Conservation (phyloP, 2,329 filamentous ascomycete genomes). For the Tolypocladium paradoxum region DNA sequence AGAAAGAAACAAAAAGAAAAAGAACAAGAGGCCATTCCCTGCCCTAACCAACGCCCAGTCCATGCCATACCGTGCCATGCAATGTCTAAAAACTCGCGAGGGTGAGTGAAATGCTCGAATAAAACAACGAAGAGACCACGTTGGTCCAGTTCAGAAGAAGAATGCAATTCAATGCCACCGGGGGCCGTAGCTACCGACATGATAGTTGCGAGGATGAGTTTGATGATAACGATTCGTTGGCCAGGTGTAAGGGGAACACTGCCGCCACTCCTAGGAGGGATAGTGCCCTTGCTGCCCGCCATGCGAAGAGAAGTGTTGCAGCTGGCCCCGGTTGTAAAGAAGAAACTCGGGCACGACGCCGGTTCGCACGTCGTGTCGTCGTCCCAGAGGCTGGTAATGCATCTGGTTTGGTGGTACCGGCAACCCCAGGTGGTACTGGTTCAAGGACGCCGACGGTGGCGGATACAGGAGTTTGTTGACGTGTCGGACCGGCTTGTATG, state of each 20-base stretch:
- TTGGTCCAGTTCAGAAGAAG: not conserved
- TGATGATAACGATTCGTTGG: not conserved
- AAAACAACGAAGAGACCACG: conserved; percentile 7
- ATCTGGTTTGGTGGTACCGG: conserved; percentile 58
- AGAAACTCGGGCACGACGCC: conserved; percentile 60
- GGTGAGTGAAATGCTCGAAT: conserved; percentile 5
- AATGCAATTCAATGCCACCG: not conserved
- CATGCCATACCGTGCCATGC: conserved; percentile 19
- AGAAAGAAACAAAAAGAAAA: not conserved
- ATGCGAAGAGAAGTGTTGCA: conserved; percentile 15
- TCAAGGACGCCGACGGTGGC: conserved; percentile 68
- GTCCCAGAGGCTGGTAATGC: conserved; percentile 71
- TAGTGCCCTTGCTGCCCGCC: conserved; percentile 20
- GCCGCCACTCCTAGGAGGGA: conserved; percentile 22
- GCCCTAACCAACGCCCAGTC: conserved; percentile 18
- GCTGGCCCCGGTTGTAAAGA: conserved; percentile 22
- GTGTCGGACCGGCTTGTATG: conserved; percentile 81
- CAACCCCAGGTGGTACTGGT: conserved; percentile 55
- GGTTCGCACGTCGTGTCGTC: conserved; percentile 54
- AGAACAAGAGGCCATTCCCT: conserved; percentile 1
- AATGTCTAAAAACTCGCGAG: conserved; percentile 9
- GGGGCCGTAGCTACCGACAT: not conserved
- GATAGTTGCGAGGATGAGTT: not conserved
- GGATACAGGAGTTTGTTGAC: conserved; percentile 89
- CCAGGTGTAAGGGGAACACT: conserved; percentile 5